Evolutionary conservation across 768 basidiomycete species (phyloP), one percentile per base, ranked within the genome.

Genomic region (Steccherinum ochraceum): DNA sequence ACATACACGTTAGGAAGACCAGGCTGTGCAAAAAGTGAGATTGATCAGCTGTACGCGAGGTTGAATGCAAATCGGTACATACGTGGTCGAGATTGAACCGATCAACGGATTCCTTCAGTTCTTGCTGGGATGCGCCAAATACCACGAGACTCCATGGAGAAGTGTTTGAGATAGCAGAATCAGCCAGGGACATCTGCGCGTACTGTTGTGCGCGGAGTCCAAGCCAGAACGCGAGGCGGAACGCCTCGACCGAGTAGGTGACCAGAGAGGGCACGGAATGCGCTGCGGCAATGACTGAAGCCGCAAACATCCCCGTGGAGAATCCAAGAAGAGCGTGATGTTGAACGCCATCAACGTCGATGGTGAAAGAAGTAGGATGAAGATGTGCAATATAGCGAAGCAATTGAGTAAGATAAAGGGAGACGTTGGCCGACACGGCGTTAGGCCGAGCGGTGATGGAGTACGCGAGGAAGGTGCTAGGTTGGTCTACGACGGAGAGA

Each of bases 291-390:
- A 60, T 49, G 7, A 60, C 52, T 3, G 50, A n/a, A 1, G 53
- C 58, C 3, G 58, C 56, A 30, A 60, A 35, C 20, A 57, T 46
- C 2, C 58, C 58, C 1, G 49, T 60, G 16, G 58, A 60, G 23
- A 57, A 57, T 21, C 55, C 58, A n/a, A 57, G 44, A 19, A 49
- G 35, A 20, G 35, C 50, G 21, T 42, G 25, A 4, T 25, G 35
- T 7, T 26, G 39, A 21, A 12, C 35, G 10, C 7, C 23, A 20
- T 19, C 24, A 27, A 30, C 20, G n/a, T 35, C 25, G 19, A 21
- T 11, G 21, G 21, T 24, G 16, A 35, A 35, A 7, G 30, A 35
- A 35, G 16, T 35, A 35, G 30, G 30, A 16, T 35, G 7, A 16
- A 35, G 30, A 16, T 35, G 30, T 1, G 52, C 55, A 19, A 56